Percentiles rank a stretch among this genome's conserved stretches.
Conservation (phyloP, 495 filamentous ascomycete genomes). For the Neurospora sp. region DNA sequence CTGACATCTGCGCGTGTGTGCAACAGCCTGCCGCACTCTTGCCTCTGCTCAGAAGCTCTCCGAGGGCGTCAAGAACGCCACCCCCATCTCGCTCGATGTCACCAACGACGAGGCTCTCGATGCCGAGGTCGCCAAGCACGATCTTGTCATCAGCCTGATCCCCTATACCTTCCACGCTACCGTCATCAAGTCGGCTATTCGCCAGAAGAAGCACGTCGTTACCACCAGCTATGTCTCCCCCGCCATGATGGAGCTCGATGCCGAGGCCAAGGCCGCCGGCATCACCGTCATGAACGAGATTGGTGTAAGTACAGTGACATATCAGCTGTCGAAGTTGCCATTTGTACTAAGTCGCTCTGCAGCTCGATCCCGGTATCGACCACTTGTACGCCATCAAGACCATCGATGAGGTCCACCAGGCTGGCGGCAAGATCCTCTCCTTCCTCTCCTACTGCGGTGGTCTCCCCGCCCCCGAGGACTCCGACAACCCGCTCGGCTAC, state of each 20-base stretch:
- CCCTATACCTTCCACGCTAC: constrained; percentile 86
- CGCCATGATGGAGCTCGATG: constrained; percentile 82
- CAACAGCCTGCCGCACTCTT: constrained; percentile 74
- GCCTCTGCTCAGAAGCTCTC: constrained; percentile 64
- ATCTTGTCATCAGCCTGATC: constrained; percentile 74
- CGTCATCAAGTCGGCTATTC: constrained; percentile 92
- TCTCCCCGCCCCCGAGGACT: constrained; percentile 54
- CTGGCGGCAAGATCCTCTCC: constrained; percentile 72
- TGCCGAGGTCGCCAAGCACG: constrained; percentile 62
- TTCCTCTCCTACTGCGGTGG: constrained; percentile 91
- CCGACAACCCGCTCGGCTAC: constrained; percentile 88
- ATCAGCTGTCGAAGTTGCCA: constrained; percentile 21
- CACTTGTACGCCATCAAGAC: constrained; percentile 85
- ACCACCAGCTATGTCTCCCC: constrained; percentile 93
- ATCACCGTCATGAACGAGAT: constrained; percentile 99
- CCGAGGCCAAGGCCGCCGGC: constrained; percentile 74
- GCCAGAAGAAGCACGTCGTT: constrained; percentile 88
- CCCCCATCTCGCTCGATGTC: constrained; percentile 76
- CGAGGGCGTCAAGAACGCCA: constrained; percentile 57
- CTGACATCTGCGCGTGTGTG: not conserved
- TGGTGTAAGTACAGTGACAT: constrained; percentile 42
- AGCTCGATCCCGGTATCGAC: constrained; percentile 44
- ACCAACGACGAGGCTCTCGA: constrained; percentile 64
- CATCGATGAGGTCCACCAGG: constrained; percentile 71
- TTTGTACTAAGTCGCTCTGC: not conserved